phyloP scores from a whole-genome alignment of 306 rosid genomes.

The Dicorynia guianensis region DNA sequence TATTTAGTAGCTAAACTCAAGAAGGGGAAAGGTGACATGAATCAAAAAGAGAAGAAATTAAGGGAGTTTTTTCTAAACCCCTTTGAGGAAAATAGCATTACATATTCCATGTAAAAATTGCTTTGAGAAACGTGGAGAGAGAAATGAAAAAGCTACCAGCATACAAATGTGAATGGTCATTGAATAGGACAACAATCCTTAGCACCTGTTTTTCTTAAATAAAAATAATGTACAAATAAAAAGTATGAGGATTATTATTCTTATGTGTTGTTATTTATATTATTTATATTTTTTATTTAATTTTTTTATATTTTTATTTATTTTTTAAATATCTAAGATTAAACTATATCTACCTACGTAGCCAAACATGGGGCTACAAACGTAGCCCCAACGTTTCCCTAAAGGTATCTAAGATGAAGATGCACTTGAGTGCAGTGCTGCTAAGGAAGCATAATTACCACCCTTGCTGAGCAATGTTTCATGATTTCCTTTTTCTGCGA shows the following conservation, averaged over 20 bases:
- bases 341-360: too few relatives aligned
- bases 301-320: too few relatives aligned
- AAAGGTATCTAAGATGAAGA: conserved; percentile 33
- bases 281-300: too few relatives aligned
- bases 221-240: too few relatives aligned
- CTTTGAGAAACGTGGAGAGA: background rate
- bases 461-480: conserved; percentile 48
- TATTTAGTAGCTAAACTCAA: background rate
- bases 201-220: background rate
- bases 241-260: too few relatives aligned
- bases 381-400: too few relatives aligned
- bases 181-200: too few relatives aligned
- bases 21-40: background rate
- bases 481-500: conserved; percentile 62
- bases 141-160: background rate
- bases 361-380: background rate
- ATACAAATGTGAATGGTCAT: too few relatives aligned
- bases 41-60: background rate
- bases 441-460: conserved; percentile 58
- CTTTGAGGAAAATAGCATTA: background rate
- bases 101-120: conserved; percentile 18
- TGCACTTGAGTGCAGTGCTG: conserved; percentile 48
- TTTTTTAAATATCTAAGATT: too few relatives aligned
- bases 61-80: background rate
- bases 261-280: too few relatives aligned